phyloP scores from a whole-genome alignment of 192 early-diverging fungal genomes.

The Linnemannia hyalina region DNA sequence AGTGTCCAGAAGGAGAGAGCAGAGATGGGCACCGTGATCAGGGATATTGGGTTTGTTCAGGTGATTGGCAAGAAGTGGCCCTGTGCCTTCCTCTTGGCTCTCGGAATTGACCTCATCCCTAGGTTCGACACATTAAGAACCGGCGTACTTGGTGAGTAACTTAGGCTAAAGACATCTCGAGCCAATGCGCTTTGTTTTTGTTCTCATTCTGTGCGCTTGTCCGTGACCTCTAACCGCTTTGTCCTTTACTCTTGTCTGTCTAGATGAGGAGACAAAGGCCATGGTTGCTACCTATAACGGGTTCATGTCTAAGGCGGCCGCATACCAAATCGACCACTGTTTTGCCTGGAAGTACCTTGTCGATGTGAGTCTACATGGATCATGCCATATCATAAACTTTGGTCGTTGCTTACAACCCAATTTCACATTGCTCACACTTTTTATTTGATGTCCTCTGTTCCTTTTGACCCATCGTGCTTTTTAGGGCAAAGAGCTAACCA shows the following conservation, averaged over 20 bases:
- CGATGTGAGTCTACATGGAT: conserved; percentile 56
- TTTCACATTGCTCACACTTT: neutral
- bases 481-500: conserved; percentile 78
- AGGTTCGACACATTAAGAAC: conserved; percentile 39
- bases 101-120: conserved; percentile 61
- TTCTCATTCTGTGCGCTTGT: neutral
- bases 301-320: conserved; percentile 42
- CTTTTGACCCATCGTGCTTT: neutral
- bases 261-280: conserved; percentile 15
- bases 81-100: conserved; percentile 59
- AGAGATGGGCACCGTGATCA: conserved; percentile 72
- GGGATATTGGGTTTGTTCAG: conserved; percentile 65
- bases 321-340: conserved; percentile 60
- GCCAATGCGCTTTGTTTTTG: neutral
- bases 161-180: too few species aligned
- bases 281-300: conserved; percentile 40
- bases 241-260: neutral
- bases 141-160: conserved; percentile 21
- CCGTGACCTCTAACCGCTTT: neutral
- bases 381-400: conserved; percentile 5
- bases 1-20: conserved; percentile 19
- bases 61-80: conserved; percentile 69
- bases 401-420: neutral
- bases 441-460: neutral
- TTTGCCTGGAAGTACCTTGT: conserved; percentile 63